These are phyloP conservation scores for Fusarium sp. DNA, from an alignment of 2,329 filamentous ascomycete species.

Conservation along the genomic window DNA sequence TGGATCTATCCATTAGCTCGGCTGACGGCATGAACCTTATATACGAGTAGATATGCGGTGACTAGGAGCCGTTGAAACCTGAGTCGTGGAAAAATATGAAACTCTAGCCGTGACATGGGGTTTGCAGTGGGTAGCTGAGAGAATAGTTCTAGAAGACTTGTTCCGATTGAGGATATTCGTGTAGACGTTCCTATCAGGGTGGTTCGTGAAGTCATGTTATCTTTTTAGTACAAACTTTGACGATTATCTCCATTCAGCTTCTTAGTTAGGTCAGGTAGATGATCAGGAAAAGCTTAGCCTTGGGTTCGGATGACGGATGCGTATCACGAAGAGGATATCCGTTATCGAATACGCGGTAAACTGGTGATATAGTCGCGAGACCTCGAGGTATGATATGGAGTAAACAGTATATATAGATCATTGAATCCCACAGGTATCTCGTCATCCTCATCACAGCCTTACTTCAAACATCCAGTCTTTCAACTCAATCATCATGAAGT, in stretches of 20 bases:
- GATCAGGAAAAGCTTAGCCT: neutral
- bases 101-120: too few species aligned
- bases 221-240: neutral
- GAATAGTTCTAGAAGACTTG: neutral
- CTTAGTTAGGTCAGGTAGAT: neutral
- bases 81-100: neutral
- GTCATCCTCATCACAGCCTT: neutral
- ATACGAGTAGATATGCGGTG: neutral
- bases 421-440: neutral
- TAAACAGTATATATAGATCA: neutral
- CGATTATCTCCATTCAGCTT: neutral
- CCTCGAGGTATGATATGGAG: neutral
- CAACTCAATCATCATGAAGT: neutral
- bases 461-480: neutral
- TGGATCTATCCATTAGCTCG: neutral
- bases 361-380: neutral
- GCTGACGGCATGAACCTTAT: neutral
- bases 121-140: neutral
- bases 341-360: neutral
- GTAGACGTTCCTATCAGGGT: neutral
- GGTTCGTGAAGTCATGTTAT: neutral
- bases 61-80: neutral
- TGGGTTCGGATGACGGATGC: neutral
- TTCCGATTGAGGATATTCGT: neutral
- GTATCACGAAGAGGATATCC: too few species aligned